Evolutionary conservation across 768 basidiomycete genomes (phyloP).

Genomic region (Lentinula sp.): DNA sequence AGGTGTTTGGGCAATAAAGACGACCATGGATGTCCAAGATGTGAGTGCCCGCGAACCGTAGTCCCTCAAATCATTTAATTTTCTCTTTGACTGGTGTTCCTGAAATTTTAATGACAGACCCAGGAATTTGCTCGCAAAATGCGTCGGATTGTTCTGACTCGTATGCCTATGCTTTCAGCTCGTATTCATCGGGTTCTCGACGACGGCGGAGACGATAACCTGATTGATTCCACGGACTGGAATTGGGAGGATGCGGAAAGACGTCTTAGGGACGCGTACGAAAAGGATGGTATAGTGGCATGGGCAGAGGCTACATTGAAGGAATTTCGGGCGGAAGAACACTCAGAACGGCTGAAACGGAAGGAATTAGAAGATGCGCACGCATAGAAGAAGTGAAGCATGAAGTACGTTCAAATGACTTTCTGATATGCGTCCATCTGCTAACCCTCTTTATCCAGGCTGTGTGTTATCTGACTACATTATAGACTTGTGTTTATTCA

Average conservation of each 20-base stretch:
- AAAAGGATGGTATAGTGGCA: slow-evolving; percentile 29
- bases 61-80: too few relatives aligned
- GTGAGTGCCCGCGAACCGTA: background rate
- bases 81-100: background rate
- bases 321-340: slow-evolving; percentile 34
- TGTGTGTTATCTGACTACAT: background rate
- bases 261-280: slow-evolving; percentile 33
- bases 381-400: background rate
- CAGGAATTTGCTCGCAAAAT: slow-evolving; percentile 36
- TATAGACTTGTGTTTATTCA: too few relatives aligned
- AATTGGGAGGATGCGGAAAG: slow-evolving; percentile 27
- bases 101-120: slow-evolving; percentile 21
- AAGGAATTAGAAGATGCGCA: background rate
- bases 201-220: background rate
- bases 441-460: background rate
- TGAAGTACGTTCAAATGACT: background rate
- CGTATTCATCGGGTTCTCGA: slow-evolving; percentile 30
- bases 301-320: slow-evolving; percentile 30
- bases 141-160: slow-evolving; percentile 27
- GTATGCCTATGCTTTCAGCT: slow-evolving; percentile 34
- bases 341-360: background rate
- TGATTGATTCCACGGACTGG: slow-evolving; percentile 16
- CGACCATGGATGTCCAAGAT: background rate
- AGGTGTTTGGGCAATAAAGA: background rate
- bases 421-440: background rate